Percentiles rank a stretch among this genome's conserved stretches.
Evolutionary conservation across 169 alveolate species (phyloP).

Genomic region (Ichthyophthirius multifiliis): DNA sequence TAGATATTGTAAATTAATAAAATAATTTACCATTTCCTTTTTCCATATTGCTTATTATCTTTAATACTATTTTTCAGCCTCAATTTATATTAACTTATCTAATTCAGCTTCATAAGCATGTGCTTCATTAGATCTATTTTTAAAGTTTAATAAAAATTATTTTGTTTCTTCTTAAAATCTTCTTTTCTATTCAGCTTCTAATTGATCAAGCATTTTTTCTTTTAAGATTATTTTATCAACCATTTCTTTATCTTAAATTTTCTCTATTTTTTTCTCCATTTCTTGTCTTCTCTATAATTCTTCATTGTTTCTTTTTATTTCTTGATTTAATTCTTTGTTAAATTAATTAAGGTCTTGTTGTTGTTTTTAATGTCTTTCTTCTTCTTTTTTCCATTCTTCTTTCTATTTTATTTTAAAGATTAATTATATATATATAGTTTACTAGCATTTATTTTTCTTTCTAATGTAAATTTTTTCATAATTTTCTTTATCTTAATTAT

Average conservation of each 20-base stretch:
- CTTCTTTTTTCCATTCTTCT: conserved; percentile 34
- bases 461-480: background rate
- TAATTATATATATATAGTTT: background rate
- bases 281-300: conserved; percentile 12
- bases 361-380: conserved; percentile 25
- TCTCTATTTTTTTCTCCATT: conserved; percentile 8
- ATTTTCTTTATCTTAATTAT: background rate
- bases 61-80: conserved; percentile 17
- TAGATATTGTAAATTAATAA: background rate
- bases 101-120: conserved; percentile 17
- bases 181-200: conserved; percentile 24
- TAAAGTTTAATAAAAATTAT: conserved; percentile 21
- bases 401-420: background rate
- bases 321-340: conserved; percentile 15
- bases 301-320: conserved; percentile 29
- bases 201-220: conserved; percentile 15
- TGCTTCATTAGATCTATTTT: conserved; percentile 29
- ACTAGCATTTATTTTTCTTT: conserved; percentile 20
- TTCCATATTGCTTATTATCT: conserved; percentile 28
- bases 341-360: conserved; percentile 1
- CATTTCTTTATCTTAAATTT: conserved; percentile 32
- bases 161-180: conserved; percentile 33
- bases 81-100: conserved; percentile 22
- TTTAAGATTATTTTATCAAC: background rate
- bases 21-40: conserved; percentile 10